These are phyloP conservation scores for Paraphoma chrysanthemicola DNA, from an alignment of 2,329 filamentous ascomycete species.

Conservation along the genomic window DNA sequence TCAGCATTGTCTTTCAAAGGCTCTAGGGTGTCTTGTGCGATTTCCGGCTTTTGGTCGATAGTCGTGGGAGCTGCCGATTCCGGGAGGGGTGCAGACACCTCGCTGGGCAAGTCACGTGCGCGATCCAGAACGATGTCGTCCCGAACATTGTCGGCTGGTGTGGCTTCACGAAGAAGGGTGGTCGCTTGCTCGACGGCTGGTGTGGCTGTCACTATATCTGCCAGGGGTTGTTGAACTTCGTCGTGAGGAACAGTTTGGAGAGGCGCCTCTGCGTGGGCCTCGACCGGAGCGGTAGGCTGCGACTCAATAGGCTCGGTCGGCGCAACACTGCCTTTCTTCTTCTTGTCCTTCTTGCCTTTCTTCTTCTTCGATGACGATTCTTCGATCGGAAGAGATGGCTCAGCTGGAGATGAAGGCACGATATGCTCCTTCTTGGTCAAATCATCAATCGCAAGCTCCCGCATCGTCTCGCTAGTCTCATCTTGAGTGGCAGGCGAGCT, in stretches of 20 bases:
- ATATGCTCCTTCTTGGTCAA: neutral
- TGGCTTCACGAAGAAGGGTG: neutral
- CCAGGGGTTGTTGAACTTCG: neutral
- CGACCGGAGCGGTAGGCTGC: neutral
- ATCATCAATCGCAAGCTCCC: neutral
- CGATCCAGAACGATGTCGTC: too few species aligned
- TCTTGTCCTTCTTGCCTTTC: slow-evolving; percentile 21
- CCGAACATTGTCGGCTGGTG: too few species aligned
- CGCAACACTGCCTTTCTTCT: slow-evolving; percentile 24
- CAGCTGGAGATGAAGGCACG: neutral
- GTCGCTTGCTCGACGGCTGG: neutral
- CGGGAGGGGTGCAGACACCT: too few species aligned
- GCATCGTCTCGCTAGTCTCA: neutral
- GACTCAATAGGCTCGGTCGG: slow-evolving; percentile 8
- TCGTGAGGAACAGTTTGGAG: neutral
- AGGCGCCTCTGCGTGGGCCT: neutral
- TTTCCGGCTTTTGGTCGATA: too few species aligned
- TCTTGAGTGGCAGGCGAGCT: neutral
- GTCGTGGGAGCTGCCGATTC: too few species aligned
- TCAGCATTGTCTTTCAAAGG: too few species aligned
- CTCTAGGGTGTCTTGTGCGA: too few species aligned
- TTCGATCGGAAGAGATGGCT: slow-evolving; percentile 1
- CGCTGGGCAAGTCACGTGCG: too few species aligned
- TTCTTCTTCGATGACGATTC: slow-evolving; percentile 27
- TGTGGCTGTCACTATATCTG: neutral